A percentile compares a stretch with the other conserved stretches of the same genome.
These are phyloP conservation scores for Copromyces sp. DNA, from an alignment of 495 filamentous ascomycete genomes.

Conservation along the genomic window DNA sequence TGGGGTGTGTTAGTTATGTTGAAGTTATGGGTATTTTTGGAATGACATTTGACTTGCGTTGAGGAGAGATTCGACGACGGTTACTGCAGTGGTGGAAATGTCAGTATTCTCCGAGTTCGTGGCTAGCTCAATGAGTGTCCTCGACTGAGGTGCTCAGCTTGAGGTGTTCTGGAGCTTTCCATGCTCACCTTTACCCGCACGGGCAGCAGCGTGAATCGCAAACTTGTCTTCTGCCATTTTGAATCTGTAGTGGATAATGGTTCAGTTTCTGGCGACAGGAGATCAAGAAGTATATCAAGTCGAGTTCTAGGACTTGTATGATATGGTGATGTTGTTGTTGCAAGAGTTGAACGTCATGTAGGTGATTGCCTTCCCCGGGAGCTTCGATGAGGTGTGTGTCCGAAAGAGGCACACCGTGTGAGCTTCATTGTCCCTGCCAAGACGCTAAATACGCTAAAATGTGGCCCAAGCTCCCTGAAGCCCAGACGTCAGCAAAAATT, in stretches of 20 bases:
- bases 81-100: slow-evolving; percentile 30
- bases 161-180: neutral
- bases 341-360: slow-evolving; percentile 18
- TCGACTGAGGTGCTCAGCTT: neutral
- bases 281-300: neutral
- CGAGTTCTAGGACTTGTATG: neutral
- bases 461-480: neutral
- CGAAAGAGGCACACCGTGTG: neutral
- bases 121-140: neutral
- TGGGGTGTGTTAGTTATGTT: slow-evolving; percentile 5
- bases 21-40: neutral
- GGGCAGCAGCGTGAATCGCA: slow-evolving; percentile 78
- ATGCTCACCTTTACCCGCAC: slow-evolving; percentile 69
- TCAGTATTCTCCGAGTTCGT: neutral
- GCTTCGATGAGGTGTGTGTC: neutral
- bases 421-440: neutral
- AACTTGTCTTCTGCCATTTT: slow-evolving; percentile 43
- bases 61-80: slow-evolving; percentile 64
- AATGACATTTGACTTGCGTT: slow-evolving; percentile 39
- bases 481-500: neutral
- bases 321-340: neutral
- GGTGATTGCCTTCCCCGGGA: slow-evolving; percentile 19
- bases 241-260: neutral
- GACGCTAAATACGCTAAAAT: neutral
- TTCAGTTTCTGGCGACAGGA: neutral